Evolutionary conservation across 140 eudicot species (phyloP).

Genomic region (Ambrosia hybrid): DNA sequence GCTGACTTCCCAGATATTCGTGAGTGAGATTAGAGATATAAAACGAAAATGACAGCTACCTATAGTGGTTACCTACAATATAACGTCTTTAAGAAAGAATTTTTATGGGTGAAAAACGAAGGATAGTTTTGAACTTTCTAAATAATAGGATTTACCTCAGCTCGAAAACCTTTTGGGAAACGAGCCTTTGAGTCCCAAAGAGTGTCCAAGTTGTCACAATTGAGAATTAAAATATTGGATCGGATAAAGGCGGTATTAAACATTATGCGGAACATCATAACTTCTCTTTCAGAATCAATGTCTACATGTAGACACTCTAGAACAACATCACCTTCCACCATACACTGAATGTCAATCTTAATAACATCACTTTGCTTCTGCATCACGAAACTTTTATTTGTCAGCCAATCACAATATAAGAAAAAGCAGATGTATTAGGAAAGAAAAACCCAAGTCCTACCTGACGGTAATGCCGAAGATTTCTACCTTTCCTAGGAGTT

Average conservation of each 20-base stretch:
- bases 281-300: conserved; percentile 90
- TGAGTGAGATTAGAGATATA: no score
- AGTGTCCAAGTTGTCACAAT: conserved; percentile 83
- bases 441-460: conserved; percentile 33
- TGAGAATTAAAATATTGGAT: conserved; percentile 84
- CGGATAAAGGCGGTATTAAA: conserved; percentile 77
- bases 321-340: conserved; percentile 99
- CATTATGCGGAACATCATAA: conserved; percentile 68
- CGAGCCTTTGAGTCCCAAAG: conserved; percentile 93
- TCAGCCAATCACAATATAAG: conserved; percentile 3
- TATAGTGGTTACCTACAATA: neutral
- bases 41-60: no score
- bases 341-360: conserved; percentile 48
- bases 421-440: neutral
- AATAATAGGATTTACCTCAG: conserved; percentile 63
- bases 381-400: no score
- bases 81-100: neutral
- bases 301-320: conserved; percentile 92
- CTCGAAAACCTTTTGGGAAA: conserved; percentile 90
- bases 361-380: no score
- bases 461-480: conserved; percentile 79
- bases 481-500: conserved; percentile 37
- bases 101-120: conserved; percentile 2
- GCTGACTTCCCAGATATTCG: neutral
- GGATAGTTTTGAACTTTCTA: neutral